phyloP scores from a whole-genome alignment of 305 asterid genomes.

The Fraxinus platypoda region DNA sequence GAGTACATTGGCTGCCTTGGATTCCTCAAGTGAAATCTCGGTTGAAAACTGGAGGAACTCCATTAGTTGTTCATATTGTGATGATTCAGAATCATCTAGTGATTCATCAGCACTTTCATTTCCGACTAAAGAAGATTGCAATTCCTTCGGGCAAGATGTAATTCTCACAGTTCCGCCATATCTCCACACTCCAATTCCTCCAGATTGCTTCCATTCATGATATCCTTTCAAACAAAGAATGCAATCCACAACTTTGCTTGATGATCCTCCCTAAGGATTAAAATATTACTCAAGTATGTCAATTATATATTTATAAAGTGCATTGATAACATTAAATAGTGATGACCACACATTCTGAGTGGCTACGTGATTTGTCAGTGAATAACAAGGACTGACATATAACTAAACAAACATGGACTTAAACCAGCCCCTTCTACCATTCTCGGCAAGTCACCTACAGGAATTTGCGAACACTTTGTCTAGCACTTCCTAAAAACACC shows the following conservation, averaged over 20 bases:
- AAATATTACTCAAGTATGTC: conserved; percentile 3
- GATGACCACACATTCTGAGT: neutral
- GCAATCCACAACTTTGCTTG: conserved; percentile 90
- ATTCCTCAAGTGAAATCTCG: conserved; percentile 56
- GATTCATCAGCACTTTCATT: conserved; percentile 80
- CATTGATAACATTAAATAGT: conserved; percentile 4
- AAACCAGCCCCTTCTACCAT: neutral
- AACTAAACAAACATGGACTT: neutral
- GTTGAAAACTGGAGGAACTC: conserved; percentile 65
- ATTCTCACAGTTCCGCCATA: conserved; percentile 92
- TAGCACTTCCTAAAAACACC: neutral
- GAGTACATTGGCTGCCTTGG: conserved; percentile 61
- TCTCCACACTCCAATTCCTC: conserved; percentile 90
- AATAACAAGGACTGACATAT: neutral
- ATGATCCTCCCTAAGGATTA: conserved; percentile 78
- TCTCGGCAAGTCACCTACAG: neutral
- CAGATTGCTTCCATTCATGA: conserved; percentile 83
- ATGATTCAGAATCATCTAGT: conserved; percentile 74
- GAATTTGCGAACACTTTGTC: neutral
- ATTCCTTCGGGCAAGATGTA: conserved; percentile 63
- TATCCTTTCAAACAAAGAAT: conserved; percentile 91
- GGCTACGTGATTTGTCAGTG: neutral
- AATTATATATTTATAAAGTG: neutral
- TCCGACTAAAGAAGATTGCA: conserved; percentile 59
- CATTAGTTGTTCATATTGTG: conserved; percentile 68